Base-by-base conservation (phyloP, 2,329 filamentous ascomycete species). In the Sclerotinia subarctica region DNA sequence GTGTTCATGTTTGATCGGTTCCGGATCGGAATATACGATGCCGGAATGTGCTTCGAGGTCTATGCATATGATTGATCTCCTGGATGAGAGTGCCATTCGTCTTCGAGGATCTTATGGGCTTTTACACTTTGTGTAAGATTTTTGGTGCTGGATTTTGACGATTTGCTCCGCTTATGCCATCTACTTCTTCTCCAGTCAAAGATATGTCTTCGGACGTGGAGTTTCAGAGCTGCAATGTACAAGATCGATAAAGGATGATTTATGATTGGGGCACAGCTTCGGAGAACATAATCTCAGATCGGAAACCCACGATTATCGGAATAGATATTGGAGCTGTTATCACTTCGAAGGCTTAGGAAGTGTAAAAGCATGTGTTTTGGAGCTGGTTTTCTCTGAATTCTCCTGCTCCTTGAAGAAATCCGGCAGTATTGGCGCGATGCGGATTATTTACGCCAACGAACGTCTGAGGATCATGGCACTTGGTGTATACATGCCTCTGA, bases 31-130 rank as follows among this genome's bases (percentile, higher is more conserved):
- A 24, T 5, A 26, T 38, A 11, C 15, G 8, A 63, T 51, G 5
- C 5, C 1, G 26, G 5, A 21, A 11, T 5, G 2, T 8, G 32
- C 5, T 0, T 10, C 11, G 8, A 6, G 0, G 15, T 1, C 19
- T 24, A 10, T 51, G 13, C 29, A 32, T 35, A 8, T 42, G n/a
- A 42, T 21, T 7, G 0, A 38, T 15, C 1, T 21, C 4, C 1
- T 38, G 21, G 15, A 51, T 24, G 46, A 26, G 10, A 17, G 17
- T 6, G 46, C n/a, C 2, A 6, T 21, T 13, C 11, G 3, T 24
- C 21, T 47, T 17, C 46, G 10, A 11, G 13, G 13, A 11, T 7
- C 6, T 51, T 13, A 13, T 29, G 5, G 38, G 13, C 38, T 3
- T 3, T 42, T 42, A 13, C 35, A 38, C 35, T 49, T 38, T 2